These are phyloP conservation scores for Saccharomycopsis guyanensis DNA, from an alignment of 805 yeast genomes.

Conservation along the genomic window DNA sequence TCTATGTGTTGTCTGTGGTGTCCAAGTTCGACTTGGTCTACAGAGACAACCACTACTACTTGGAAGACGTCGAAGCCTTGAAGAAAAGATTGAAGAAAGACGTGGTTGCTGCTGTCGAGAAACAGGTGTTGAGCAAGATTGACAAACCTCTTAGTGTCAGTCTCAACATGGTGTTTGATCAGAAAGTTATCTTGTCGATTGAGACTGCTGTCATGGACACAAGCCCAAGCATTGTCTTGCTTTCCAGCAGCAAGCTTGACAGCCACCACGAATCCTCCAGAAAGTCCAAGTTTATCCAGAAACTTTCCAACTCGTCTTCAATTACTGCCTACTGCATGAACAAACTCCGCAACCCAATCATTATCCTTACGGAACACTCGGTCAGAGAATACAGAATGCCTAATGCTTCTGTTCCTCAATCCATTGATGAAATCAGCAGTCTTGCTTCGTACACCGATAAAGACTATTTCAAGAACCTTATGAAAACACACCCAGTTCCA, in stretches of 20 bases:
- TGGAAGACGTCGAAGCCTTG: not conserved
- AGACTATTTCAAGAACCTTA: not conserved
- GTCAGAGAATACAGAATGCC: not conserved
- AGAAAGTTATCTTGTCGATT: slow-evolving; percentile 9
- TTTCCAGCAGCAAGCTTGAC: not conserved
- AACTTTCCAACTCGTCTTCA: not conserved
- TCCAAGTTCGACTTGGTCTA: slow-evolving; percentile 12
- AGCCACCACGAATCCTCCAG: slow-evolving; percentile 5
- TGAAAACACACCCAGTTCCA: not conserved
- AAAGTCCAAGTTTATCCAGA: slow-evolving; percentile 5
- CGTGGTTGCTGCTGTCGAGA: not conserved
- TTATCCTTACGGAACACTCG: slow-evolving; percentile 11
- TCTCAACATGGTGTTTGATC: slow-evolving; percentile 18
- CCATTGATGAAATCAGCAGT: not conserved
- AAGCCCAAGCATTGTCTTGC: slow-evolving; percentile 13
- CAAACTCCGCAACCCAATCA: slow-evolving; percentile 13
- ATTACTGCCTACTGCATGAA: slow-evolving; percentile 15
- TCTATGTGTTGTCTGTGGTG: slow-evolving; percentile 11
- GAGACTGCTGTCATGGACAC: slow-evolving; percentile 14
- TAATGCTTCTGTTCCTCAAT: not conserved
- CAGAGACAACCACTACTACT: slow-evolving; percentile 10
- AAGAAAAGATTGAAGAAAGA: not conserved
- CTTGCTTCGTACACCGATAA: not conserved
- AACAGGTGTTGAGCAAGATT: not conserved
- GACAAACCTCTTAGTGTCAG: slow-evolving; percentile 3